These are phyloP conservation scores for Lepidium didymum DNA, from an alignment of 345 rosid genomes.

Conservation along the genomic window DNA sequence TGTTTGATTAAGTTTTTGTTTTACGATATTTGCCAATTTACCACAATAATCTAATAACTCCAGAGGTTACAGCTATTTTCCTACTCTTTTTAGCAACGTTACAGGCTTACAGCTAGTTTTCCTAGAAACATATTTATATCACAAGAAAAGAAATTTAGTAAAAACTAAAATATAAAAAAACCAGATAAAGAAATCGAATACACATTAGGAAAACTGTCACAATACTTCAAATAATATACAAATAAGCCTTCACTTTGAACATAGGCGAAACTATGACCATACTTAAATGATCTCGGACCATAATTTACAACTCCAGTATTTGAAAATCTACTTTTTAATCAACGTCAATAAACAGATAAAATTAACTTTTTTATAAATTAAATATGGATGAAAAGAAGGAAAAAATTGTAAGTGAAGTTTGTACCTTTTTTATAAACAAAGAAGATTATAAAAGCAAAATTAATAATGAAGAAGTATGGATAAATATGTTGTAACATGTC, in stretches of 20 bases:
- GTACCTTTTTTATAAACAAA: neutral
- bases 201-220: conserved; percentile 6
- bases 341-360: neutral
- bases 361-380: neutral
- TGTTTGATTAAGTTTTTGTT: too few relatives aligned
- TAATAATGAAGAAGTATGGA: conserved; percentile 17
- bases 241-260: neutral
- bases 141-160: neutral
- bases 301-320: neutral
- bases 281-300: conserved; percentile 4
- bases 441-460: conserved; percentile 4
- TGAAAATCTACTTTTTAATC: neutral
- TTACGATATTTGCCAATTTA: too few relatives aligned
- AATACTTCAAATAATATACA: neutral
- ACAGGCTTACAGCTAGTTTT: conserved; percentile 19
- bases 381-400: neutral
- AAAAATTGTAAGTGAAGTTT: neutral
- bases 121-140: neutral
- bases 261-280: neutral
- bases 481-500: conserved; percentile 40
- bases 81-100: neutral
- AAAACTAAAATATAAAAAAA: neutral
- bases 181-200: neutral
- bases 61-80: conserved; percentile 16
- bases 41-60: conserved; percentile 7